These are phyloP conservation scores for Colletotrichum sp. DNA, from an alignment of 2,329 filamentous ascomycete species.

Conservation along the genomic window DNA sequence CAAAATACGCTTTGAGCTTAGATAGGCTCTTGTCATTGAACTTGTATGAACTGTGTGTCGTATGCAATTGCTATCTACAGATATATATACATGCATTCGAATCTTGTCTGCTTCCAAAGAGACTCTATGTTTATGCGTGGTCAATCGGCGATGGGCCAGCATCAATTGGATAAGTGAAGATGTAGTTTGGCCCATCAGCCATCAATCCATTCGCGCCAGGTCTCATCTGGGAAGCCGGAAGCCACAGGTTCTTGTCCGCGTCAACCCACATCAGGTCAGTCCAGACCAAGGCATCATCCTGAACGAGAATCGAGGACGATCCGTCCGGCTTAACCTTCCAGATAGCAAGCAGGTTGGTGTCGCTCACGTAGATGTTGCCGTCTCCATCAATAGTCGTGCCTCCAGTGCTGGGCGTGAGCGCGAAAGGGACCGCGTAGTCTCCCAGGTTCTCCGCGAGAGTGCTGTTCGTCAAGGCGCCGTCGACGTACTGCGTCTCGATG, in stretches of 20 bases:
- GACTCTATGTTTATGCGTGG: neutral
- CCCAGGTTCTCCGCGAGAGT: neutral
- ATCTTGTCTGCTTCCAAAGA: neutral
- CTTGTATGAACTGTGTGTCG: neutral
- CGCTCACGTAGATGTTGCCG: neutral
- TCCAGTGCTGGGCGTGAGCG: neutral
- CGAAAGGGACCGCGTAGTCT: neutral
- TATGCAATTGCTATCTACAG: neutral
- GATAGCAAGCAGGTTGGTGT: neutral
- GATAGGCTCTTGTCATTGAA: too few relatives aligned
- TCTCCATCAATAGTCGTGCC: neutral
- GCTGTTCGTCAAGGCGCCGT: neutral
- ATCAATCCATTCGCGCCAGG: neutral
- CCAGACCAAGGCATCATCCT: neutral
- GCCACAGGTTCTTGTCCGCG: neutral
- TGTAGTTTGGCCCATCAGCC: neutral
- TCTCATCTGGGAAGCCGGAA: constrained; percentile 1
- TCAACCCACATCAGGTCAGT: constrained; percentile 2
- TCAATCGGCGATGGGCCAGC: neutral
- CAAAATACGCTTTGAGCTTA: too few relatives aligned
- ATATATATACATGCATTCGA: neutral
- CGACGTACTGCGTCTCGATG: neutral
- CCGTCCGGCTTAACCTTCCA: neutral
- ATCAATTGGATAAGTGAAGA: neutral
- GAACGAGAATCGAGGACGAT: neutral